Evolutionary conservation across 2,329 filamentous ascomycete genomes (phyloP).

Genomic region (Arthrobotrys conoides): DNA sequence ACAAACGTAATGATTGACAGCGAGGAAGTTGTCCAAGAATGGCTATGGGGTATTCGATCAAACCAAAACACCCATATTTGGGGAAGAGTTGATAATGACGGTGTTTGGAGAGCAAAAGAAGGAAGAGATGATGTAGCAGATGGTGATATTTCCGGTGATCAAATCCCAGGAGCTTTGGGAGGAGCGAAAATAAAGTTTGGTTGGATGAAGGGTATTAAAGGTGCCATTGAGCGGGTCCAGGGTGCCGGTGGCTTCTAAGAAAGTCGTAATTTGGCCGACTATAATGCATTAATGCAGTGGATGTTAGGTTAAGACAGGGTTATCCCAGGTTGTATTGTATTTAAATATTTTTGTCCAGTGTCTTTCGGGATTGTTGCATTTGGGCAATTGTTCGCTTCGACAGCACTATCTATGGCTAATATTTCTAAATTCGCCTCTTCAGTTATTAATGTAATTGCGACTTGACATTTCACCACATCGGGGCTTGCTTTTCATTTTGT

Average conservation of each 20-base stretch:
- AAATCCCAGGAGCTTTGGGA: slow-evolving; percentile 35
- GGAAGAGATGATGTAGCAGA: slow-evolving; percentile 70
- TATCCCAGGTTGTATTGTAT: neutral
- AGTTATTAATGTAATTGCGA: neutral
- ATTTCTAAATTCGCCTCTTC: neutral
- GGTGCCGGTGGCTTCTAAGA: slow-evolving; percentile 72
- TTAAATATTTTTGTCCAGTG: neutral
- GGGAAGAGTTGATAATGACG: slow-evolving; percentile 73
- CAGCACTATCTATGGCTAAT: neutral
- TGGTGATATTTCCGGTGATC: slow-evolving; percentile 70
- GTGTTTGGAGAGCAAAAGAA: slow-evolving; percentile 74
- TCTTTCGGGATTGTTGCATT: neutral
- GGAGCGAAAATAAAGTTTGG: slow-evolving; percentile 67
- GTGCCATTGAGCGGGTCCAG: slow-evolving; percentile 73
- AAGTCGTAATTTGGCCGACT: neutral
- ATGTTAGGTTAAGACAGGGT: neutral
- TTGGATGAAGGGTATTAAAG: slow-evolving; percentile 74
- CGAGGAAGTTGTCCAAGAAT: slow-evolving; percentile 73
- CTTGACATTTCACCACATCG: neutral
- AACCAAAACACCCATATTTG: slow-evolving; percentile 78
- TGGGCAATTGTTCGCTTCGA: slow-evolving; percentile 1
- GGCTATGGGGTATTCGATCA: slow-evolving; percentile 74
- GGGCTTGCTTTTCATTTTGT: neutral
- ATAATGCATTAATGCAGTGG: neutral
- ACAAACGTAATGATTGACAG: slow-evolving; percentile 82